A percentile compares a stretch with the other conserved stretches of the same genome.
These are phyloP conservation scores for Huntiella savannae DNA, from an alignment of 2,329 filamentous ascomycete species.

Conservation along the genomic window DNA sequence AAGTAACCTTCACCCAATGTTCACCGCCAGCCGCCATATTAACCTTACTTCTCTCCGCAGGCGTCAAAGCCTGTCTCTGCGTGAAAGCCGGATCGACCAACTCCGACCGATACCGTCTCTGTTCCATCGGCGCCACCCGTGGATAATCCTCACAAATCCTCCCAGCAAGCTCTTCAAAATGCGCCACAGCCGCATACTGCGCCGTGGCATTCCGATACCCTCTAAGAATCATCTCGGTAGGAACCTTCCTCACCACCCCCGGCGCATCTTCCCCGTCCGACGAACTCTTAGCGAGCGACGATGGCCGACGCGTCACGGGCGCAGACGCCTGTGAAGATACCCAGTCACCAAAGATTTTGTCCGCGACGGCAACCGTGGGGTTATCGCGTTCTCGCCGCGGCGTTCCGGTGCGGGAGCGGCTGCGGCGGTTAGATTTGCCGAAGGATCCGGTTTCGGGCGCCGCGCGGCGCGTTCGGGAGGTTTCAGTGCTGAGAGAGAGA, in stretches of 20 bases:
- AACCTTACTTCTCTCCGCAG: conserved; percentile 58
- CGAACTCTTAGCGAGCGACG: conserved; percentile 10
- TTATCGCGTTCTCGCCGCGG: conserved; percentile 37
- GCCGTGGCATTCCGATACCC: conserved; percentile 49
- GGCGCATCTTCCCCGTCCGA: conserved; percentile 13
- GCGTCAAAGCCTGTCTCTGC: conserved; percentile 43
- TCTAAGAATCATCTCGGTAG: conserved; percentile 64
- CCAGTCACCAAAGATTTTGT: conserved; percentile 42
- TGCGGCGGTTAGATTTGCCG: conserved; percentile 45
- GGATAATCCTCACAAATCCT: conserved; percentile 86
- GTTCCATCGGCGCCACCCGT: conserved; percentile 55
- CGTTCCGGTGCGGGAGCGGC: conserved; percentile 41
- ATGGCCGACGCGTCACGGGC: conserved; percentile 9
- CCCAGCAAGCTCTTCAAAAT: conserved; percentile 74
- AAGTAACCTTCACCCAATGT: conserved; percentile 83
- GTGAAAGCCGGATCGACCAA: conserved; percentile 54
- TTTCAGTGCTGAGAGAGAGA: conserved; percentile 27
- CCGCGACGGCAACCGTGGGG: conserved; percentile 40
- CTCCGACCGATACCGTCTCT: conserved; percentile 53
- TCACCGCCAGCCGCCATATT: conserved; percentile 66
- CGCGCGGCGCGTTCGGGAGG: conserved; percentile 30
- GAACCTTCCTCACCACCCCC: conserved; percentile 22
- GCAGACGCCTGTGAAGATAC: conserved; percentile 26
- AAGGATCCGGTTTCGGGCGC: conserved; percentile 45
- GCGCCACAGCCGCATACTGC: conserved; percentile 74